Conservation (phyloP, 345 rosid genomes). For the Lumnitzera racemosa region DNA sequence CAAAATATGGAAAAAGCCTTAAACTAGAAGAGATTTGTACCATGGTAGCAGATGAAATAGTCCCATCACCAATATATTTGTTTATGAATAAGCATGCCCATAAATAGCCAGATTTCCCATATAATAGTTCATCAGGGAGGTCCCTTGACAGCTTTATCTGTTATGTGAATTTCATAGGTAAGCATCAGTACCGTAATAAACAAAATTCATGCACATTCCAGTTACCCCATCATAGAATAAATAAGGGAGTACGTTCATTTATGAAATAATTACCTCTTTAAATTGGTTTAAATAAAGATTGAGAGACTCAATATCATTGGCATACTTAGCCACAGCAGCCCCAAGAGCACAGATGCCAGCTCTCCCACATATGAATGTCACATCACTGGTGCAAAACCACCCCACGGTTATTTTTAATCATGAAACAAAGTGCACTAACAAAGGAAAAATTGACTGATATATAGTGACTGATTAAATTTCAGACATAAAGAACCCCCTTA, state of each 20-base stretch:
- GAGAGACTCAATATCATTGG: constrained; percentile 33
- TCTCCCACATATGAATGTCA: constrained; percentile 57
- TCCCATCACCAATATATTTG: constrained; percentile 44
- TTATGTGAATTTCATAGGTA: neutral
- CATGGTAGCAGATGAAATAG: constrained; percentile 28
- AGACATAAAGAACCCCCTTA: too few species aligned
- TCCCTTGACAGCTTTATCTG: constrained; percentile 46
- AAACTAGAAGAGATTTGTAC: constrained; percentile 18
- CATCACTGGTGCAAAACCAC: constrained; percentile 21
- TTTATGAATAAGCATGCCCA: constrained; percentile 65
- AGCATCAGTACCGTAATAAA: neutral
- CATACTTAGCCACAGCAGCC: constrained; percentile 52
- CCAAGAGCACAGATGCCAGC: constrained; percentile 76
- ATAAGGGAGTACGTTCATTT: neutral
- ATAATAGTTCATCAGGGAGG: constrained; percentile 47
- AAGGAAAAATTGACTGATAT: too few species aligned
- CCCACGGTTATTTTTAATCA: too few species aligned
- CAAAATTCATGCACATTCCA: neutral
- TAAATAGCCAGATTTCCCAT: constrained; percentile 56
- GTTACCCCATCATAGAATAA: neutral
- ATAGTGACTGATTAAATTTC: too few species aligned
- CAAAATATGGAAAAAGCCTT: neutral
- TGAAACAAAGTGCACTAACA: too few species aligned
- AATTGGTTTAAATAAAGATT: constrained; percentile 34
- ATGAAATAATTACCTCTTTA: constrained; percentile 28